Conservation (phyloP, 1,284 basidiomycete genomes). For the Ganoderma meredithae region DNA sequence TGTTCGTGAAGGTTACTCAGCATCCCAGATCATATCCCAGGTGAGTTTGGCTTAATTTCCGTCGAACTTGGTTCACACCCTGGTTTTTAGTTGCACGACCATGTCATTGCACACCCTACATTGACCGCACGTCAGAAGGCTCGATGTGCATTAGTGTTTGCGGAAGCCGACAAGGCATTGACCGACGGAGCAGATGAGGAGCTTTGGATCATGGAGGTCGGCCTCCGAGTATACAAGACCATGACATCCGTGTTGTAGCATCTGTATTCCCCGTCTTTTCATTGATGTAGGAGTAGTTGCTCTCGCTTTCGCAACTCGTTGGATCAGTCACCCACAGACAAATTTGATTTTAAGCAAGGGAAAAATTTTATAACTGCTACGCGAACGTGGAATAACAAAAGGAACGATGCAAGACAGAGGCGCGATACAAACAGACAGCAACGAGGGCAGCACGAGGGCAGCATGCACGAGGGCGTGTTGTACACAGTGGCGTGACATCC, state of each 20-base stretch:
- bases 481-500: slow-evolving; percentile 2
- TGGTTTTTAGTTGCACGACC: slow-evolving; percentile 82
- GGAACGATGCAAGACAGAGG: slow-evolving; percentile 26
- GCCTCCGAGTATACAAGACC: slow-evolving; percentile 78
- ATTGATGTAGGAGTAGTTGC: slow-evolving; percentile 12
- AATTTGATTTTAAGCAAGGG: slow-evolving; percentile 13
- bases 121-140: slow-evolving; percentile 87
- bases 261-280: slow-evolving; percentile 2
- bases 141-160: slow-evolving; percentile 84
- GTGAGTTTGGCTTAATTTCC: slow-evolving; percentile 50
- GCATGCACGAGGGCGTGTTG: slow-evolving; percentile 4
- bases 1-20: slow-evolving; percentile 91
- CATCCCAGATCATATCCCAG: slow-evolving; percentile 90
- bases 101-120: slow-evolving; percentile 84
- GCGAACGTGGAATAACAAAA: slow-evolving; percentile 33
- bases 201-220: slow-evolving; percentile 92
- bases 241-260: slow-evolving; percentile 31
- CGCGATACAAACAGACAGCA: slow-evolving; percentile 29
- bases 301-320: slow-evolving; percentile 7
- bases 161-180: slow-evolving; percentile 95
- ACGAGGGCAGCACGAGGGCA: slow-evolving; percentile 14
- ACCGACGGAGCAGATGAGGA: slow-evolving; percentile 99
- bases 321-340: not conserved
- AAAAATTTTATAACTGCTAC: slow-evolving; percentile 30
- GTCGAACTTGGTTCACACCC: slow-evolving; percentile 13